These are phyloP conservation scores for Chamaecyparis obtusa DNA, from an alignment of 75 land plant species.

Conservation along the genomic window DNA sequence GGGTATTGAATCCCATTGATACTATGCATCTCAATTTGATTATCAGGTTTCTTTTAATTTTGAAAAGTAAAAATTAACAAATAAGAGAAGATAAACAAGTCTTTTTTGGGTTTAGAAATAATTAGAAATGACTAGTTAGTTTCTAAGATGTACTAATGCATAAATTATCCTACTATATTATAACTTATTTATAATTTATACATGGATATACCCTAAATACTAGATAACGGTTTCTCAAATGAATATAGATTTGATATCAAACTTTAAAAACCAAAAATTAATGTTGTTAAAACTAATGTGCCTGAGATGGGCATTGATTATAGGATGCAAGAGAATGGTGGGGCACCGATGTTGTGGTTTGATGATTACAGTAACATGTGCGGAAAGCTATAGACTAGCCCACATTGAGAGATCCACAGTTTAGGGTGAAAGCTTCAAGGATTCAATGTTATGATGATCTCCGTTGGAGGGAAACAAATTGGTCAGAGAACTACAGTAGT, in stretches of 20 bases:
- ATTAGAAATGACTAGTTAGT: too few relatives aligned
- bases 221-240: background rate
- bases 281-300: background rate
- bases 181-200: too few relatives aligned
- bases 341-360: slow-evolving; percentile 4
- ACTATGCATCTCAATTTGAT: slow-evolving; percentile 1
- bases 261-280: background rate
- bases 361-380: background rate
- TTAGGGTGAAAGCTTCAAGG: too few relatives aligned
- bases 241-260: background rate
- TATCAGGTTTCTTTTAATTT: background rate
- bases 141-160: too few relatives aligned
- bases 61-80: background rate
- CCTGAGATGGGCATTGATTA: background rate
- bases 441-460: too few relatives aligned
- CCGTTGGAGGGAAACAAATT: too few relatives aligned
- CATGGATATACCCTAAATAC: too few relatives aligned
- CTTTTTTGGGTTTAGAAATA: background rate
- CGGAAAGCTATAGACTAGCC: background rate
- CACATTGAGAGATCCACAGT: too few relatives aligned
- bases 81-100: background rate
- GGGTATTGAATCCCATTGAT: slow-evolving; percentile 19
- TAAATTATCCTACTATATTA: too few relatives aligned
- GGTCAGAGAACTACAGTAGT: too few relatives aligned
- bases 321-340: background rate